These are phyloP conservation scores for Sutorius australiensis DNA, from an alignment of 768 basidiomycete genomes.

Conservation along the genomic window DNA sequence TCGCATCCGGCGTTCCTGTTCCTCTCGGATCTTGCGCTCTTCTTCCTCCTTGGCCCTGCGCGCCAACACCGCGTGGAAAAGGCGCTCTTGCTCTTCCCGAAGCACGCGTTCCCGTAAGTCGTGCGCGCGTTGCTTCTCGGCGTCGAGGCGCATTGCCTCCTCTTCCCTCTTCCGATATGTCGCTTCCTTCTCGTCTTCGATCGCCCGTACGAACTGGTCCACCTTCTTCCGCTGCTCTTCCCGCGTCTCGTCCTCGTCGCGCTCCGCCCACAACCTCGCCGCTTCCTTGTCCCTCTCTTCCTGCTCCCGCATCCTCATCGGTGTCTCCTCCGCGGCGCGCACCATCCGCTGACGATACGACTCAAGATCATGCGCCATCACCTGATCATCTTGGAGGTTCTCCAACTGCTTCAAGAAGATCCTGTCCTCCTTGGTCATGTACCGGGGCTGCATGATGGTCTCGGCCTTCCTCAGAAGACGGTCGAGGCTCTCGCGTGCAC, in stretches of 20 bases:
- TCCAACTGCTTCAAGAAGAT: constrained; percentile 26
- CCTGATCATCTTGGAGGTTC: constrained; percentile 14
- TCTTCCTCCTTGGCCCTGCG: constrained; percentile 15
- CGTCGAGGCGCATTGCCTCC: constrained; percentile 11
- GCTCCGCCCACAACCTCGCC: constrained; percentile 13
- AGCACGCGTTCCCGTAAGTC: constrained; percentile 22
- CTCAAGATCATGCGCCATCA: constrained; percentile 13
- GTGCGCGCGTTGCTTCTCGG: constrained; percentile 16
- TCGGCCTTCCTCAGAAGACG: constrained; percentile 14
- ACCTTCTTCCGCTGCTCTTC: constrained; percentile 16
- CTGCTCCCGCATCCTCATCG: constrained; percentile 16
- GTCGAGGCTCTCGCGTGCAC: background rate
- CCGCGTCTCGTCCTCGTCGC: constrained; percentile 10
- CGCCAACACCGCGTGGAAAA: constrained; percentile 4
- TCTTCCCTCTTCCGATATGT: constrained; percentile 12
- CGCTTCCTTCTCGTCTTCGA: constrained; percentile 5
- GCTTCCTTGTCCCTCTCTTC: constrained; percentile 19
- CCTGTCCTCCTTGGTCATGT: constrained; percentile 18
- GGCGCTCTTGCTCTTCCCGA: constrained; percentile 21
- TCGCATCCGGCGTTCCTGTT: constrained; percentile 6
- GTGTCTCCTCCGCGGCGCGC: constrained; percentile 20
- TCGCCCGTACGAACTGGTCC: constrained; percentile 17
- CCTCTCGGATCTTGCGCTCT: constrained; percentile 8
- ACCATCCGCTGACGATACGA: constrained; percentile 17
- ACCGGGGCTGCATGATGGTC: constrained; percentile 12